Conservation (phyloP, 345 rosid species). For the Arabis hirsuta region DNA sequence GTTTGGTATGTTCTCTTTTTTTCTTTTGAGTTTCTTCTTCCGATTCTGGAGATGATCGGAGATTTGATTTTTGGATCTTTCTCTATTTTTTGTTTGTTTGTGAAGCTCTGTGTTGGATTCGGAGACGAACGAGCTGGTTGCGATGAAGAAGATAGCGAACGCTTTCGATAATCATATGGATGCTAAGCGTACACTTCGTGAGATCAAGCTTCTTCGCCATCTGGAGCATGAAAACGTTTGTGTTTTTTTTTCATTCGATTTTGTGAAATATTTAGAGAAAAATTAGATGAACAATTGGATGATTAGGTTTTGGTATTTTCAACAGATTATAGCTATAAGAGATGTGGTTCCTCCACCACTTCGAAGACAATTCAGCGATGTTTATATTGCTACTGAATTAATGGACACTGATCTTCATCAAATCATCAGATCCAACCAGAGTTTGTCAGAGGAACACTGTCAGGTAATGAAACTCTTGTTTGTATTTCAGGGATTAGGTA, state of each 20-base stretch:
- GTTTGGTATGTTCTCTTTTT: slow-evolving; percentile 64
- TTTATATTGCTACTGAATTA: slow-evolving; percentile 79
- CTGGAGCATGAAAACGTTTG: slow-evolving; percentile 96
- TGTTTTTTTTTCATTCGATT: neutral
- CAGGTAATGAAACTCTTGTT: slow-evolving; percentile 57
- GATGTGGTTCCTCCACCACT: slow-evolving; percentile 96
- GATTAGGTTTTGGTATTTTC: neutral
- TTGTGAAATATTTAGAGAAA: slow-evolving; percentile 1
- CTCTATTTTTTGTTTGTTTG: neutral
- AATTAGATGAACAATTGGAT: slow-evolving; percentile 6
- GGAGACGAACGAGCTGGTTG: slow-evolving; percentile 94
- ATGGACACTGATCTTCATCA: slow-evolving; percentile 99
- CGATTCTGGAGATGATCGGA: neutral
- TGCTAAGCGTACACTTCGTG: slow-evolving; percentile 97
- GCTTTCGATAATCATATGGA: slow-evolving; percentile 98
- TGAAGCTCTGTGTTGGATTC: slow-evolving; percentile 86
- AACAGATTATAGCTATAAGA: slow-evolving; percentile 78
- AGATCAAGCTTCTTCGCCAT: slow-evolving; percentile 94
- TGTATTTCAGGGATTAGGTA: neutral
- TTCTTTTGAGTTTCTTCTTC: neutral
- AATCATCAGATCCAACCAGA: slow-evolving; percentile 86
- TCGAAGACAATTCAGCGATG: slow-evolving; percentile 82
- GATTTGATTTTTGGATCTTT: neutral
- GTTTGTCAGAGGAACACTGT: slow-evolving; percentile 91
- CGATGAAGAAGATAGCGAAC: slow-evolving; percentile 93